Evolutionary conservation across 441 rosid genomes (phyloP), one percentile per base, ranked within the genome.

Genomic region (Euphorbia schlechtendalii): DNA sequence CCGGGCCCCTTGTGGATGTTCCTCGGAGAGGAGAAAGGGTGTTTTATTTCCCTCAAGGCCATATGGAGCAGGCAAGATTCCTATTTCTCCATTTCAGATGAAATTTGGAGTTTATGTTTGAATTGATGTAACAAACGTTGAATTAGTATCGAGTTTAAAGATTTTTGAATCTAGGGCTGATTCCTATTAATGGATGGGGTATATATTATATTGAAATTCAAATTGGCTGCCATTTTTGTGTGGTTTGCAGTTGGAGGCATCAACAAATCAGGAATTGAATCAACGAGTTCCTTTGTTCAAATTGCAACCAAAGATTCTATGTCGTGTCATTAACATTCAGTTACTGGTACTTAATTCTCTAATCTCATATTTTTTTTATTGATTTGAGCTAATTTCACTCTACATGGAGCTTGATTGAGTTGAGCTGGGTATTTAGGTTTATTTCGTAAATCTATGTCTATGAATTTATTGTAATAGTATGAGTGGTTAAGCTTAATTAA

Each of bases 11-110:
- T 58, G 98, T 91, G 52, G 93, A 87, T 67, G 86, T 91, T 68
- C 99, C 99, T 65, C 76, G 75, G 40, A 34, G 10, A 58, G 85
- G 79, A 15, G 99, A 94, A 67, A 81, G 92, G 69, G 99, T 89
- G 66, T 87, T 71, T 68, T 93, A 93, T 74, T 90, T 93, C 36
- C 93, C 97, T 27, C 99, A 90, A 73, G 97, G 99, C 67, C 99
- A 89, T 69, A 84, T 89, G 84, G 97, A 93, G 69, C 99, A 93
- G 80, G 97, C 88, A 76, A 46, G 64, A 67, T 72, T 32, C 1
- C 7, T 51, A 4, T 2, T 38, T 58, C 49, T 46, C 5, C 40
- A 22, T 20, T 32, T 60, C 12, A 15, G 18, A 22, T 43, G 38
- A 27, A 28, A 55, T 54, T 30, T 48, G 20, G 1, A 24, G 52